These are phyloP conservation scores for Petunia secreta DNA, from an alignment of 257 asterid genomes.

Conservation along the genomic window DNA sequence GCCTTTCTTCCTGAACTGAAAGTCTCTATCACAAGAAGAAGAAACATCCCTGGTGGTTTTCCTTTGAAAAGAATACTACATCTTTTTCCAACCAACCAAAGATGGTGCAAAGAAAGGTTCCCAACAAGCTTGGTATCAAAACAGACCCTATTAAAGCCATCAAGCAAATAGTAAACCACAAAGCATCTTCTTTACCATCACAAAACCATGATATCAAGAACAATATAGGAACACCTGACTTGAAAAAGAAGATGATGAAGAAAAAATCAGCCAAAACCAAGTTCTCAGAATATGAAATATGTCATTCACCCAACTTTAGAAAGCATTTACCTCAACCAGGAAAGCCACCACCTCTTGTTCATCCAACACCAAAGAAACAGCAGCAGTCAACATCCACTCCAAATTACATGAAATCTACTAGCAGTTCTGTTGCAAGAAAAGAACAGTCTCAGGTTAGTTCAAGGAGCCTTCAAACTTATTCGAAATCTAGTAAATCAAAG, in stretches of 20 bases:
- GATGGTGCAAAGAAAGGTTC: slow-evolving; percentile 80
- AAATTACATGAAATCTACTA: slow-evolving; percentile 88
- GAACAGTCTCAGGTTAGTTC: slow-evolving; percentile 56
- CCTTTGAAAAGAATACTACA: slow-evolving; percentile 36
- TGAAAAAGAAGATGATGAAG: slow-evolving; percentile 84
- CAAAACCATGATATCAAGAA: slow-evolving; percentile 51
- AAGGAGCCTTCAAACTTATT: slow-evolving; percentile 38
- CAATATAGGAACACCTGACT: slow-evolving; percentile 44
- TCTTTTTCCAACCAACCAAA: slow-evolving; percentile 23
- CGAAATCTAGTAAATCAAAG: slow-evolving; percentile 36
- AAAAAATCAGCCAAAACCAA: slow-evolving; percentile 66
- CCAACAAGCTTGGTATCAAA: slow-evolving; percentile 48
- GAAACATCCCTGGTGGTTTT: slow-evolving; percentile 31
- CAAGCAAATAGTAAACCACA: slow-evolving; percentile 35
- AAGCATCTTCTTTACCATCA: slow-evolving; percentile 36
- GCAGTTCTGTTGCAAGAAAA: slow-evolving; percentile 79
- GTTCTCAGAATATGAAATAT: slow-evolving; percentile 35
- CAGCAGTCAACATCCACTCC: slow-evolving; percentile 41
- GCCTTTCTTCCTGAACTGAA: slow-evolving; percentile 34
- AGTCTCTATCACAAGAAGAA: slow-evolving; percentile 25
- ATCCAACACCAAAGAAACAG: slow-evolving; percentile 32
- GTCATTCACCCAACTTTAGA: slow-evolving; percentile 26
- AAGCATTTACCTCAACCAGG: slow-evolving; percentile 41
- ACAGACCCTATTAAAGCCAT: slow-evolving; percentile 41
- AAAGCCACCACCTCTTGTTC: slow-evolving; percentile 34